Percentiles rank a stretch among this genome's conserved stretches.
phyloP scores from a whole-genome alignment of 495 filamentous ascomycete genomes.

The Penicillium atrosanguineum region DNA sequence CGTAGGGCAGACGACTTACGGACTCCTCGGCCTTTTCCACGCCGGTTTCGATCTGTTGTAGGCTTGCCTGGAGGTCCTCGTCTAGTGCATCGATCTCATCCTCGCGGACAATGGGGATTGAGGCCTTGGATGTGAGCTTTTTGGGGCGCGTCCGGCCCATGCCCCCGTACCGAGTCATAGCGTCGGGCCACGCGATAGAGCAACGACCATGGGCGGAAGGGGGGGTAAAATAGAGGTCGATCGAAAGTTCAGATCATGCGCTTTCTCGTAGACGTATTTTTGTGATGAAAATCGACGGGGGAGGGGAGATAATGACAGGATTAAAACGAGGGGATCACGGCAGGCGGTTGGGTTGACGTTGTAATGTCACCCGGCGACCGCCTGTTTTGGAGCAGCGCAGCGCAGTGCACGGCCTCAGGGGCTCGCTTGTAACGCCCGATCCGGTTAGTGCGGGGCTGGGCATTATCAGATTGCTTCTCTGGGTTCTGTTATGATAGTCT shows the following conservation, averaged over 20 bases:
- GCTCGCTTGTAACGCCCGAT: slow-evolving; percentile 45
- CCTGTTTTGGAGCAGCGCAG: slow-evolving; percentile 36
- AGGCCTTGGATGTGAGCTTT: slow-evolving; percentile 87
- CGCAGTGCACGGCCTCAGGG: slow-evolving; percentile 48
- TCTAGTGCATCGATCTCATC: slow-evolving; percentile 79
- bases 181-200: slow-evolving; percentile 54
- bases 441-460: slow-evolving; percentile 48
- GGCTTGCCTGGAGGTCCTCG: slow-evolving; percentile 62
- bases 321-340: slow-evolving; percentile 41
- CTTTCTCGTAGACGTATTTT: slow-evolving; percentile 56
- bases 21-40: slow-evolving; percentile 96
- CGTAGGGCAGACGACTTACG: slow-evolving; percentile 61
- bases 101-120: slow-evolving; percentile 81
- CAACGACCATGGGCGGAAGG: slow-evolving; percentile 43
- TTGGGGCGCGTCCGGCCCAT: slow-evolving; percentile 67
- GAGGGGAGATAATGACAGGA: slow-evolving; percentile 57
- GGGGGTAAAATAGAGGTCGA: slow-evolving; percentile 42
- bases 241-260: slow-evolving; percentile 51
- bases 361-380: slow-evolving; percentile 42
- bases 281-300: slow-evolving; percentile 47
- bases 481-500: slow-evolving; percentile 1
- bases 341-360: slow-evolving; percentile 66
- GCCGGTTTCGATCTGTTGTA: slow-evolving; percentile 86
- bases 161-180: slow-evolving; percentile 63
- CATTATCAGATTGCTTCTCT: slow-evolving; percentile 39